These are phyloP conservation scores for Phoma sp. DNA, from an alignment of 2,329 filamentous ascomycete genomes.

Conservation along the genomic window DNA sequence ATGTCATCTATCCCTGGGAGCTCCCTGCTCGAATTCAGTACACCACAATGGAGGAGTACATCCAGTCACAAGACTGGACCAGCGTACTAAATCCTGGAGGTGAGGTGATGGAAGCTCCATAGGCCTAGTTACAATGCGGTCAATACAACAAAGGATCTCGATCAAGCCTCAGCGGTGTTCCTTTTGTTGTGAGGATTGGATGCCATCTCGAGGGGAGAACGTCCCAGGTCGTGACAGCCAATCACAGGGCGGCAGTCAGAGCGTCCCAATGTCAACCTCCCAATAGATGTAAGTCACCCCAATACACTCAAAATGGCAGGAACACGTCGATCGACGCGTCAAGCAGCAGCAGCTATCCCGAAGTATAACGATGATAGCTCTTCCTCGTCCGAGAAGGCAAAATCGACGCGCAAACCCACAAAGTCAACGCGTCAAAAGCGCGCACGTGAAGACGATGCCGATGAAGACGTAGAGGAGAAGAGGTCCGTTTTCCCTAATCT, in stretches of 20 bases:
- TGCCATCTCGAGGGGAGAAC: too few species aligned
- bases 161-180: too few species aligned
- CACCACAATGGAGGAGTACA: slow-evolving; percentile 35
- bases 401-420: slow-evolving; percentile 28
- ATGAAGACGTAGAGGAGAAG: slow-evolving; percentile 12
- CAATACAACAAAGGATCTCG: too few species aligned
- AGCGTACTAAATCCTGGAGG: not conserved
- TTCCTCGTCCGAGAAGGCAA: slow-evolving; percentile 21
- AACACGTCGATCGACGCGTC: slow-evolving; percentile 40
- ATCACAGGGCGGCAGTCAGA: slow-evolving; percentile 1
- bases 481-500: not conserved
- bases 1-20: slow-evolving; percentile 38
- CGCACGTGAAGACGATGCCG: slow-evolving; percentile 25
- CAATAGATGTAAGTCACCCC: not conserved
- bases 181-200: too few species aligned
- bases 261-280: not conserved
- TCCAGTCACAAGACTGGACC: slow-evolving; percentile 32
- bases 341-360: slow-evolving; percentile 20
- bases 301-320: slow-evolving; percentile 29
- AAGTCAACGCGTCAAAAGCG: slow-evolving; percentile 40
- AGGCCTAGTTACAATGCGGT: not conserved
- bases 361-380: slow-evolving; percentile 31
- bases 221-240: not conserved
- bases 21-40: slow-evolving; percentile 24
- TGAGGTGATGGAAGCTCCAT: not conserved